phyloP scores from a whole-genome alignment of 1,284 basidiomycete species.

The Bondarzewia mesenterica region DNA sequence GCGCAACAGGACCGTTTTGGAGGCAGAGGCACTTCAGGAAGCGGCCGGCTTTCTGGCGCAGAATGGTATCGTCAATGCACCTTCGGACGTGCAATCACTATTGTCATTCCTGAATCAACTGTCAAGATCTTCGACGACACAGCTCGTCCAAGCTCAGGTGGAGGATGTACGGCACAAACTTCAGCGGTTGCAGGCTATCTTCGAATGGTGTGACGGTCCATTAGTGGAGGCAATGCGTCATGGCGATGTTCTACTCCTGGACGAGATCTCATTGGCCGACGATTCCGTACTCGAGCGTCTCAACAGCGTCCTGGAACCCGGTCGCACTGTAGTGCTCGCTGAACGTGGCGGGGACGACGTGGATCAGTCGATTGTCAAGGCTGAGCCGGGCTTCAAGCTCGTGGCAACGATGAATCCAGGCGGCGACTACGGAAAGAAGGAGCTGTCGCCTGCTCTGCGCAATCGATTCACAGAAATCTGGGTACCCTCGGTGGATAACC shows the following conservation, averaged over 20 bases:
- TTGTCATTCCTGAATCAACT: conserved; percentile 26
- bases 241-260: conserved; percentile 86
- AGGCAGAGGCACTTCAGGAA: conserved; percentile 39
- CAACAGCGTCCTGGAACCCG: conserved; percentile 94
- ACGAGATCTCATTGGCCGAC: conserved; percentile 97
- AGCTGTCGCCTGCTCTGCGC: conserved; percentile 91
- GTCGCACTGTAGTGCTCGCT: conserved; percentile 85
- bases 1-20: conserved; percentile 61
- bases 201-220: conserved; percentile 96
- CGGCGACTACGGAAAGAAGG: conserved; percentile 99
- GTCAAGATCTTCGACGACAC: conserved; percentile 22
- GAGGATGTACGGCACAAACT: conserved; percentile 34
- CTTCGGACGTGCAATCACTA: conserved; percentile 29
- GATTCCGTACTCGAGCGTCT: conserved; percentile 97
- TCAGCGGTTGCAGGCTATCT: conserved; percentile 61
- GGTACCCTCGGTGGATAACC: conserved; percentile 85
- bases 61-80: conserved; percentile 26
- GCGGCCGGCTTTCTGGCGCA: conserved; percentile 31
- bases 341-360: conserved; percentile 81
- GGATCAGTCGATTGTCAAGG: conserved; percentile 62
- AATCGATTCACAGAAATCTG: conserved; percentile 99
- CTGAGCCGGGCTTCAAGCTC: conserved; percentile 73
- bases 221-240: conserved; percentile 86
- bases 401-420: conserved; percentile 99
- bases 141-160: conserved; percentile 17